Evolutionary conservation across 352 stramenopile species (phyloP), one percentile per base, ranked within the genome.

Genomic region (Phytopythium chamaehyphon): DNA sequence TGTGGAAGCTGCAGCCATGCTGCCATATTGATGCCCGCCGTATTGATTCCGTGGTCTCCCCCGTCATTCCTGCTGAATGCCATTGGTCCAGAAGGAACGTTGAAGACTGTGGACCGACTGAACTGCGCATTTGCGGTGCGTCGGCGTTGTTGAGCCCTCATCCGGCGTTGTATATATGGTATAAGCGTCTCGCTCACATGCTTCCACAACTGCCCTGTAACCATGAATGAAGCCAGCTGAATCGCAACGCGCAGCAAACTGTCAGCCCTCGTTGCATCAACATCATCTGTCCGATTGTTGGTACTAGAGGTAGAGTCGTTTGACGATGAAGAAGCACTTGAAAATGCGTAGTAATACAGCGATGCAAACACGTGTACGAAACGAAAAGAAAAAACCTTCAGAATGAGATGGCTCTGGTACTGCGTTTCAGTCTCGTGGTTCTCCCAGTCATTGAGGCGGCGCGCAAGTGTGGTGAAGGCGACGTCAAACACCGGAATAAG

Each of bases 321-420:
- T 36, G 2, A 21, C 22, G 47, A 53, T 1, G 47, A 7, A 16
- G 59, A 22, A n/a, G 24, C 39, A 2, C 50, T 53, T 22, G 88
- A 67, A 45, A 97, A 98, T 2, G 90, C 89, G 70, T 98, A 98
- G 73, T 98, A 99, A 63, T 98, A 98, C 15, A 98, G 74, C 43
- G 89, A 96, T 23, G 93, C 89, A 64, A 98, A 98, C 44, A 98
- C 95, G 68, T 97, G 96, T 9, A 98, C 87, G 55, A 98, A 99
- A 43, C 93, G 87, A 66, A 99, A 99, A 6, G 95, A 88, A 63
- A 99, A 98, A 1, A 98, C 96, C 74, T 99, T 99, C 63, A 98
- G 92, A 59, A 99, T 99, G 51, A 99, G 75, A 24, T 92, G 77
- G 60, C 90, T 96, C 47, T 90, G 76, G 60, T 96, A 88, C 21